Percentiles rank a stretch among this genome's conserved stretches.
Conservation (phyloP, 495 filamentous ascomycete species). For the Neurospora africana region DNA sequence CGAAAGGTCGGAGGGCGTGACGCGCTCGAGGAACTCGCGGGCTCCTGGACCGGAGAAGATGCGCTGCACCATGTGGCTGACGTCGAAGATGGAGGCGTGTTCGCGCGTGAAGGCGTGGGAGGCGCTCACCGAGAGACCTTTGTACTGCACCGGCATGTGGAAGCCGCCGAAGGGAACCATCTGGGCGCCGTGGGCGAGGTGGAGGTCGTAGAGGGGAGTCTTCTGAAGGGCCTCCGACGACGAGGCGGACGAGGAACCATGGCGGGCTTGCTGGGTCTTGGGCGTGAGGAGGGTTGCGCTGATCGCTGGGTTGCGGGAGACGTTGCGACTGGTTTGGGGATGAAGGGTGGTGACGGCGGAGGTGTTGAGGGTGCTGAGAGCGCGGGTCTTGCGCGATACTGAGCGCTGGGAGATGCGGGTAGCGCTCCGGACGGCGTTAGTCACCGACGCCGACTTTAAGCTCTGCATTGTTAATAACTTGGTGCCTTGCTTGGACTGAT, state of each 20-base stretch:
- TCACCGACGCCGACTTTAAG: slow-evolving; percentile 7
- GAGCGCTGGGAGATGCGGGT: slow-evolving; percentile 5
- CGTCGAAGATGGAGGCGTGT: slow-evolving; percentile 85
- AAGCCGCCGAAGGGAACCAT: slow-evolving; percentile 97
- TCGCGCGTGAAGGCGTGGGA: slow-evolving; percentile 82
- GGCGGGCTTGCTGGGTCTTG: slow-evolving; percentile 3
- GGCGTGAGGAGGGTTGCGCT: not conserved
- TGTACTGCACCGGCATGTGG: slow-evolving; percentile 86
- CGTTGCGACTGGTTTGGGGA: not conserved
- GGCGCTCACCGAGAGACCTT: slow-evolving; percentile 57
- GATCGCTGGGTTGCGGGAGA: not conserved
- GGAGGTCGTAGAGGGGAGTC: slow-evolving; percentile 78
- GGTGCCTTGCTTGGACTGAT: not conserved
- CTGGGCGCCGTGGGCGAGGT: slow-evolving; percentile 69
- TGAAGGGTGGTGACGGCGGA: not conserved
- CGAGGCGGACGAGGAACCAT: slow-evolving; percentile 25
- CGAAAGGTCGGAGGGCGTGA: slow-evolving; percentile 63
- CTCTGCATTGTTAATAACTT: slow-evolving; percentile 16
- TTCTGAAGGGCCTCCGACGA: slow-evolving; percentile 36
- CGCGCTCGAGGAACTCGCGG: slow-evolving; percentile 59
- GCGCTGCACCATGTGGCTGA: slow-evolving; percentile 64
- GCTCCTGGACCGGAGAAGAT: slow-evolving; percentile 67
- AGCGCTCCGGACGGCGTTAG: slow-evolving; percentile 11
- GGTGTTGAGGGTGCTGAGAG: not conserved
- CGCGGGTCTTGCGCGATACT: not conserved